Base-by-base conservation (phyloP, 2,329 filamentous ascomycete species). In the Pyrenophora seminiperda region DNA sequence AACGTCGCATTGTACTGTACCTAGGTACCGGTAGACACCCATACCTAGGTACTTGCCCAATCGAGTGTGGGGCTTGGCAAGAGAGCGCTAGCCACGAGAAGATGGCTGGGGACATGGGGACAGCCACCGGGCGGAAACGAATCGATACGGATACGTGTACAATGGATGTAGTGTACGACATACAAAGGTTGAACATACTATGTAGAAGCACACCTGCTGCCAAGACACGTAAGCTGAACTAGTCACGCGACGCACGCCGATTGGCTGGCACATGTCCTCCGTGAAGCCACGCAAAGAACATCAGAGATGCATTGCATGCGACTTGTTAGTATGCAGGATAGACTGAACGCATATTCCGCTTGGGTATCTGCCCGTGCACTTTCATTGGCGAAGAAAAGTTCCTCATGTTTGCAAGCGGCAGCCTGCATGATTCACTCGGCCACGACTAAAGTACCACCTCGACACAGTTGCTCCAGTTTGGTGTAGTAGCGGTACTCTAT, bases 351-450 rank as follows among this genome's bases (percentile, higher is more conserved):
- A 27, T 27, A 10, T 27, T 27, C 13, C 9, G 41, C 32, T 30
- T 44, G 22, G 3, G 14, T 36, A 41, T 47, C 47, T 30, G 47
- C 36, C 37, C 42, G 37, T 36, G 19, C 5, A 5, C 18, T 11
- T 32, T 29, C 31, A 41, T 50, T 31, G 42, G 47, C 32, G 3
- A 47, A 39, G 5, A 19, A 41, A 36, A 36, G 33, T 36, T 10
- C 20, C 17, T 22, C 7, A n/a, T 19, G 11, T 6, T n/a, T 18
- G 22, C 17, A 13, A 22, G 30, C 18, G 30, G 41, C 24, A n/a
- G n/a, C n/a, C n/a, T n/a, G n/a, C n/a, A n/a, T n/a, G n/a, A n/a
- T n/a, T n/a, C n/a, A n/a, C n/a, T n/a, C n/a, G n/a, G n/a, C n/a
- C n/a, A n/a, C n/a, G n/a, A n/a, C n/a, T n/a, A n/a, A n/a, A n/a